phyloP scores from a whole-genome alignment of 2,329 filamentous ascomycete species.

The Akanthomyces muscarius region DNA sequence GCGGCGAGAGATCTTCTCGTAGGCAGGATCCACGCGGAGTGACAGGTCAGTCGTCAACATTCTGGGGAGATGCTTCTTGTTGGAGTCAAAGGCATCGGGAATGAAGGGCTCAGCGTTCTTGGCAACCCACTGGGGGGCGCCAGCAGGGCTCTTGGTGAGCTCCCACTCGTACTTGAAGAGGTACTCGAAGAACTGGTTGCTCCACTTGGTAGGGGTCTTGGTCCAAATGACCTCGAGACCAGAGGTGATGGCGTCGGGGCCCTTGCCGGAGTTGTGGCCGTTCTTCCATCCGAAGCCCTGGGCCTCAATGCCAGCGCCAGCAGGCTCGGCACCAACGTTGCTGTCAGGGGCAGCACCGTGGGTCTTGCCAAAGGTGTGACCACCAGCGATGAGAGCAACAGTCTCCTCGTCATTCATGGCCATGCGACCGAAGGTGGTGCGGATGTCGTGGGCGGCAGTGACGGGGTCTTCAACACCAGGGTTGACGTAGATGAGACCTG shows the following conservation, averaged over 20 bases:
- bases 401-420: slow-evolving; percentile 82
- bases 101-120: slow-evolving; percentile 65
- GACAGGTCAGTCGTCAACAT: slow-evolving; percentile 76
- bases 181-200: slow-evolving; percentile 69
- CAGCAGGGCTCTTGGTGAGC: slow-evolving; percentile 68
- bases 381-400: slow-evolving; percentile 72
- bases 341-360: slow-evolving; percentile 65
- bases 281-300: slow-evolving; percentile 73
- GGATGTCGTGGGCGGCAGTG: slow-evolving; percentile 67
- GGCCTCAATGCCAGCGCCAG: slow-evolving; percentile 57
- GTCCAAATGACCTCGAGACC: slow-evolving; percentile 80
- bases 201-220: slow-evolving; percentile 71
- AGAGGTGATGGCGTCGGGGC: slow-evolving; percentile 68
- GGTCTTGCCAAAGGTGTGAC: slow-evolving; percentile 77
- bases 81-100: slow-evolving; percentile 65
- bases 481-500: slow-evolving; percentile 78
- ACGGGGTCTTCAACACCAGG: slow-evolving; percentile 67
- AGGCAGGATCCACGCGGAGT: slow-evolving; percentile 65
- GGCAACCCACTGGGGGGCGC: slow-evolving; percentile 73
- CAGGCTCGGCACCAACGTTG: slow-evolving; percentile 65
- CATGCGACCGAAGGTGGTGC: slow-evolving; percentile 72
- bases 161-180: slow-evolving; percentile 78
- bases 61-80: slow-evolving; percentile 68
- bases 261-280: slow-evolving; percentile 61
- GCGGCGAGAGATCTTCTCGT: slow-evolving; percentile 70